Evolutionary conservation across 257 asterid genomes (phyloP), one percentile per base, ranked within the genome.

Genomic region (Solanum paucissectum): DNA sequence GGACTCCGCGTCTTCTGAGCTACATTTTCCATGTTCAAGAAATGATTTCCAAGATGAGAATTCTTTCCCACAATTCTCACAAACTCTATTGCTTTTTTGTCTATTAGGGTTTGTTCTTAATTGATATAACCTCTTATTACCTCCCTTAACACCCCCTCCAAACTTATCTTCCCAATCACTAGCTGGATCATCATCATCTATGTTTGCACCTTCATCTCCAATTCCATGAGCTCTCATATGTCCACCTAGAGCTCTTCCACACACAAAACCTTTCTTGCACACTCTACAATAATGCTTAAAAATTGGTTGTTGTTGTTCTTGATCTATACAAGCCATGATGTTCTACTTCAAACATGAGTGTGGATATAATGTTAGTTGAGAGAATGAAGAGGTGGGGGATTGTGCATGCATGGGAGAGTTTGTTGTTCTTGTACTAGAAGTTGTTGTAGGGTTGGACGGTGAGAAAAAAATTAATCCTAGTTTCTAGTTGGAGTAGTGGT

Each of bases 211-310:
- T 29, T 94, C 98, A 75, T 95, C 98, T 1, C 98, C 98, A 14
- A 94, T 93, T 1, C 98, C 99, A 86, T 97, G 99, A 60, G 99
- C 98, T 86, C 99, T 91, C 99, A 97, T 97, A 91, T 97, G 99
- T 64, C 99, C 99, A 33, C 99, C 99, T 36, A 97, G 93, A 40
- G 99, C 99, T 72, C 99, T 86, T 16, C 99, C 99, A 86, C 99
- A 97, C 94, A 96, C 92, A 85, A 97, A 97, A 7, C 99, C 99
- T 89, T 95, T 97, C 93, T 95, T 97, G 88, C 99, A 97, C 83
- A 96, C 95, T 87, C 97, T 91, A 87, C 99, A 97, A 87, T 95
- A 94, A 88, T 97, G 96, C 90, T 97, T 96, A 83, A 93, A 96
- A 36, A 38, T 77, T 6, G 85, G 85, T 49, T 29, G 85, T 46